phyloP scores from a whole-genome alignment of 176 grass and related monocot genomes.

The Ensete glaucum region DNA sequence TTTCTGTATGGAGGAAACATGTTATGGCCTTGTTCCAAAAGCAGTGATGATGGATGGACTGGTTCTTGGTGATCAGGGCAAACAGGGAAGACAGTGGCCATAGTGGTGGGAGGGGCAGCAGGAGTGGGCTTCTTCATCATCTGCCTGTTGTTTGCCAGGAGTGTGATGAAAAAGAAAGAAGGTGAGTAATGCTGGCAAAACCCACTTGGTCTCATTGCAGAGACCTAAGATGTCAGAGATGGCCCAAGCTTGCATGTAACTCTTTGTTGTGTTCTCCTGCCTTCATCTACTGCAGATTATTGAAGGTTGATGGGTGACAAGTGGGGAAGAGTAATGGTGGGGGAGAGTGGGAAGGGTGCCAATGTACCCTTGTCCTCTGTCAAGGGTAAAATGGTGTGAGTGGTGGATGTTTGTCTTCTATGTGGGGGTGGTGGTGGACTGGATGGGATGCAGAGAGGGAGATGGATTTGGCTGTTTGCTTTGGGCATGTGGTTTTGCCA shows the following conservation, averaged over 20 bases:
- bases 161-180: conserved; percentile 71
- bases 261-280: not conserved
- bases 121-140: conserved; percentile 81
- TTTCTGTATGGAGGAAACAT: not conserved
- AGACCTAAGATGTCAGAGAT: too few relatives aligned
- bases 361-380: conserved; percentile 34
- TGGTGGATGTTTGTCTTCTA: conserved; percentile 45
- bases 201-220: too few relatives aligned
- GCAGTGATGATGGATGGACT: not conserved
- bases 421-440: conserved; percentile 20
- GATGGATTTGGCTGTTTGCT: not conserved
- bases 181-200: conserved; percentile 36
- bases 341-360: not conserved
- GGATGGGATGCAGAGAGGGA: conserved; percentile 45
- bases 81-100: conserved; percentile 89
- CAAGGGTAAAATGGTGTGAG: conserved; percentile 33
- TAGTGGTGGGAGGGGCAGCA: conserved; percentile 77
- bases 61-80: conserved; percentile 10
- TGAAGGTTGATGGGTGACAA: not conserved
- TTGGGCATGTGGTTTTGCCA: not conserved
- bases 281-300: not conserved
- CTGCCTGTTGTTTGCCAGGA: conserved; percentile 78
- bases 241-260: too few relatives aligned
- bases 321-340: not conserved
- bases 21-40: too few relatives aligned